Percentiles rank a stretch among this genome's conserved stretches.
Evolutionary conservation across 495 filamentous ascomycete species (phyloP).

Genomic region (Hypoxylon perforatum): DNA sequence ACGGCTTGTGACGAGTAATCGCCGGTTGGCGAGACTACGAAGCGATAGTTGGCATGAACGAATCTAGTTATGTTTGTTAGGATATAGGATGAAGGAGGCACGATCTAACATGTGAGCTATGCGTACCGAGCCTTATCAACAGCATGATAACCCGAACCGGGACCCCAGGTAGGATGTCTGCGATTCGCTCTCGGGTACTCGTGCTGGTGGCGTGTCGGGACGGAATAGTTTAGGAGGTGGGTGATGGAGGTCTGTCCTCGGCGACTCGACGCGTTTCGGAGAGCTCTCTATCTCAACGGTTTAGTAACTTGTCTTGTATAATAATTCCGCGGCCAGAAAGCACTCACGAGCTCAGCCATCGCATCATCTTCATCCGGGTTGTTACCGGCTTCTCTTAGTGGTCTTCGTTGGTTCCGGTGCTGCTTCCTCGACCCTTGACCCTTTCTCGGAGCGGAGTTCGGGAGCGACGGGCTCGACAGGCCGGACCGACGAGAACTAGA

Average conservation of each 20-base stretch:
- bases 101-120: constrained; percentile 11
- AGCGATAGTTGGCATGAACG: constrained; percentile 97
- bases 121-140: constrained; percentile 84
- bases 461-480: constrained; percentile 65
- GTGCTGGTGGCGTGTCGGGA: constrained; percentile 78
- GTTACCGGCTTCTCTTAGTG: constrained; percentile 41
- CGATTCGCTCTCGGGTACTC: constrained; percentile 62
- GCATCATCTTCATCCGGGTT: constrained; percentile 73
- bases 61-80: constrained; percentile 65
- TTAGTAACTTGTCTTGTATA: constrained; percentile 22
- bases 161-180: constrained; percentile 81
- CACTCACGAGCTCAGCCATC: constrained; percentile 75
- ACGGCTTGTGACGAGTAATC: constrained; percentile 82
- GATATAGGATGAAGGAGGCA: constrained; percentile 22
- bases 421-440: constrained; percentile 79
- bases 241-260: constrained; percentile 97
- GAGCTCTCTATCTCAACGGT: constrained; percentile 61
- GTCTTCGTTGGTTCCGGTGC: constrained; percentile 69
- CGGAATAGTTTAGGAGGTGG: constrained; percentile 90
- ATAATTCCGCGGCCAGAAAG: background rate
- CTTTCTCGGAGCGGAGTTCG: constrained; percentile 70
- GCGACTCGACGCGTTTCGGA: constrained; percentile 84
- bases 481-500: constrained; percentile 69
- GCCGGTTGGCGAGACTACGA: constrained; percentile 86
- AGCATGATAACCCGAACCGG: constrained; percentile 91